These are phyloP conservation scores for Magnusiomyces suaveolens DNA, from an alignment of 1,139 yeast species.

Conservation along the genomic window DNA sequence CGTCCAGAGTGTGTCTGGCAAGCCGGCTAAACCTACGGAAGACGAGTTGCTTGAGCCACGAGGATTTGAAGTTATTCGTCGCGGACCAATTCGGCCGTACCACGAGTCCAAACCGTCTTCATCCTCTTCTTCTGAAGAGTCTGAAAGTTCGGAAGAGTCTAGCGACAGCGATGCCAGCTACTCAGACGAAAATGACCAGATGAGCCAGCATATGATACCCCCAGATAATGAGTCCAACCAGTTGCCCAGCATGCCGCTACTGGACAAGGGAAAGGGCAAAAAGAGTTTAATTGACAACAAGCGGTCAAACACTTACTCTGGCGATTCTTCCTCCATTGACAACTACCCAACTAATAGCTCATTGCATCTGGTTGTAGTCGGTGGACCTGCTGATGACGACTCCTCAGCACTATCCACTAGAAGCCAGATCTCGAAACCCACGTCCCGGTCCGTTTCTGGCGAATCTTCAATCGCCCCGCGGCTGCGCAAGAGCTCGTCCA, in stretches of 20 bases:
- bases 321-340: background rate
- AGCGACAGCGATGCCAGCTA: background rate
- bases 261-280: background rate
- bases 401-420: background rate
- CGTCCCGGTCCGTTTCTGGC: background rate
- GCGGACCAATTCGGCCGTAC: slow-evolving; percentile 21
- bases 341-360: background rate
- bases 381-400: background rate
- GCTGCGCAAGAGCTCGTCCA: background rate
- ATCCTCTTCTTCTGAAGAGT: background rate
- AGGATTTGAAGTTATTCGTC: slow-evolving; percentile 24
- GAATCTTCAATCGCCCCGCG: background rate
- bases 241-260: too few relatives aligned
- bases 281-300: background rate
- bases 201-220: background rate
- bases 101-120: background rate
- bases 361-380: background rate
- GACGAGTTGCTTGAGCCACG: slow-evolving; percentile 15
- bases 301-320: background rate
- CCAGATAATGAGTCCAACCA: background rate
- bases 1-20: background rate
- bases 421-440: background rate
- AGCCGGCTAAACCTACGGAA: background rate
- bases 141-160: background rate
- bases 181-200: background rate